A percentile compares a stretch with the other conserved stretches of the same genome.
These are phyloP conservation scores for Umbelopsis sp. DNA, from an alignment of 371 early-diverging fungal species.

Conservation along the genomic window DNA sequence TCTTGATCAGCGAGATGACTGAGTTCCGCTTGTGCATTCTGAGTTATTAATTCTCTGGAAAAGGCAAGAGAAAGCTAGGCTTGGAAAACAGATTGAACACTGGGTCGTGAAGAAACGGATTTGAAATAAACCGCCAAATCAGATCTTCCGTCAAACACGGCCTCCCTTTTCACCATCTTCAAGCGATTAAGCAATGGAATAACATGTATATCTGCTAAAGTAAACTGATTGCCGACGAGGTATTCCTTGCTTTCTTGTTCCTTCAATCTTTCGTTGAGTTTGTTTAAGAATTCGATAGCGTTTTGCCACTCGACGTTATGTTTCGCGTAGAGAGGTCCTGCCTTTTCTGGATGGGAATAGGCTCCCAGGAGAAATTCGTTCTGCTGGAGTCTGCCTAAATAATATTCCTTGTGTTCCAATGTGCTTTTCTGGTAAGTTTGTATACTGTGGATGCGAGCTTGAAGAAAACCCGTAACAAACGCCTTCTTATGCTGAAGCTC, in stretches of 20 bases:
- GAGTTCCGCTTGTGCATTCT: background rate
- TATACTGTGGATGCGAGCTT: background rate
- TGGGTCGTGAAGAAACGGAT: background rate
- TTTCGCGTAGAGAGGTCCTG: background rate
- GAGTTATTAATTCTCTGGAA: background rate
- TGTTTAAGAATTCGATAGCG: background rate
- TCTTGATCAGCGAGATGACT: constrained; percentile 1
- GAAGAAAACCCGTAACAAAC: background rate
- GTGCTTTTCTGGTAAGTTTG: background rate
- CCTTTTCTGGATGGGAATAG: constrained; percentile 2
- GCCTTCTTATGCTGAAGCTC: constrained; percentile 7
- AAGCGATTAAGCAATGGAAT: background rate
- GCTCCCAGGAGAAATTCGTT: background rate
- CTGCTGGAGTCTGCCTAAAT: background rate
- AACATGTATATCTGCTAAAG: constrained; percentile 8
- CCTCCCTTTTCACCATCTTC: background rate
- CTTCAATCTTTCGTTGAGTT: background rate
- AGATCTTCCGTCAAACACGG: background rate
- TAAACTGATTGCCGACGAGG: background rate
- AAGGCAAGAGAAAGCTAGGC: background rate
- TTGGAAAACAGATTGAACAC: background rate
- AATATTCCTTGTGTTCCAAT: background rate
- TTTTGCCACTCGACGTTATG: constrained; percentile 3
- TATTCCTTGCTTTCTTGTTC: background rate
- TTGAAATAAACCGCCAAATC: background rate